Base-by-base conservation (phyloP, 805 yeast genomes). In the Maudiozyma serrabonitensis region DNA sequence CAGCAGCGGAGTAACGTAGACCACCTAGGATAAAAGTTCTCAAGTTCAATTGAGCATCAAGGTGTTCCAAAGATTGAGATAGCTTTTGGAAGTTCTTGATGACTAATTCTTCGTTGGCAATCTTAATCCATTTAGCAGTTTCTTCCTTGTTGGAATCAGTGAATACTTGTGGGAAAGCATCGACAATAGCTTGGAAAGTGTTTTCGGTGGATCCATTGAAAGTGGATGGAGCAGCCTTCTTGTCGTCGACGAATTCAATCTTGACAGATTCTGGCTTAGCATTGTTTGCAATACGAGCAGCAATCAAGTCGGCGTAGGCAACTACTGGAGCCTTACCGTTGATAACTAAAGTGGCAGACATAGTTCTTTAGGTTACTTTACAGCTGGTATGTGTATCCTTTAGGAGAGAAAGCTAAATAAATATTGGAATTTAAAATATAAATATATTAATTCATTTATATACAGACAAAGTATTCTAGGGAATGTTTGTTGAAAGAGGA, bases 11-110 rank as follows among this genome's bases (percentile, higher is more conserved):
- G 54, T 76, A 71, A n/a, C 72, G 56, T 69, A 81, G 75, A 7
- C 64, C 63, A 39, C 93, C 95, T 49, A 78, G 69, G 48, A 88
- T 66, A 64, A 79, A 90, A 7, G 96, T 79, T 64, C 96, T 80
- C 75, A 86, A 80, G 75, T 87, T 87, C 68, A 91, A 76, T 67
- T 84, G 90, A 43, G 82, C 69, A 59, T 91, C 96, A 59, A 91
- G 75, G 62, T 78, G 76, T 68, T 87, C 96, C 64, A 91, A 78
- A 58, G 84, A 81, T 42, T 73, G 77, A 40, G 93, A 76, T 52
- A 91, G 76, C 60, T 82, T 86, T 73, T 88, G 87, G 78, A 91
- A 93, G 72, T 91, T 91, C 73, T 86, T 89, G 66, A 84, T 78
- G 47, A 82, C 74, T 53, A 88, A 75, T 60, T 84, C 81, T 49